Evolutionary conservation across 345 rosid genomes (phyloP).

Genomic region (Xanthoceras sorbifolium): DNA sequence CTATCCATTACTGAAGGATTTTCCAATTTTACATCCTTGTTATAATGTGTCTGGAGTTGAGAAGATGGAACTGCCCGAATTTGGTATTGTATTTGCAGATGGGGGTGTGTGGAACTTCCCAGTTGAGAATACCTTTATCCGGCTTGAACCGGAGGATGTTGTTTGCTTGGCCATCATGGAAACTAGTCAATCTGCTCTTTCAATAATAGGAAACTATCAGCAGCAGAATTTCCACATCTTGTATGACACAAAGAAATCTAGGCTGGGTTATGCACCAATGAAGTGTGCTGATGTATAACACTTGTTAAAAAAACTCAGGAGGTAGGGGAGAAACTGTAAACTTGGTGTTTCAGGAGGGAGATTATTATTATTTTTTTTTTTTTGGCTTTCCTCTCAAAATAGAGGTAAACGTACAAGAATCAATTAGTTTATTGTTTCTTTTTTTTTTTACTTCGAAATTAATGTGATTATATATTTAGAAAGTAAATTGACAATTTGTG

Average conservation of each 20-base stretch:
- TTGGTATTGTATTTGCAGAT: constrained; percentile 63
- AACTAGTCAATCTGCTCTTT: constrained; percentile 71
- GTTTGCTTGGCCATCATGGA: constrained; percentile 86
- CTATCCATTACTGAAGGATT: constrained; percentile 53
- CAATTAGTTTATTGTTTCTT: constrained; percentile 26
- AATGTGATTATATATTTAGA: constrained; percentile 19
- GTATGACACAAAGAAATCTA: constrained; percentile 72
- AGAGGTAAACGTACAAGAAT: constrained; percentile 23
- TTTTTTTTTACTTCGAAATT: constrained; percentile 11
- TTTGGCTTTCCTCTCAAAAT: constrained; percentile 11
- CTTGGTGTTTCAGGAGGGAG: constrained; percentile 12
- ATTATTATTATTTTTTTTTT: constrained; percentile 7
- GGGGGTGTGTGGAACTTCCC: constrained; percentile 95
- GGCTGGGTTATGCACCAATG: constrained; percentile 79
- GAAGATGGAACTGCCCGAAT: constrained; percentile 66
- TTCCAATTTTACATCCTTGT: constrained; percentile 71
- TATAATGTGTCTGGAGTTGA: constrained; percentile 78
- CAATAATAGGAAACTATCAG: constrained; percentile 89
- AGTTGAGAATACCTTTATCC: constrained; percentile 71
- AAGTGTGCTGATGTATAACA: constrained; percentile 63
- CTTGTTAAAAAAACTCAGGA: constrained; percentile 1
- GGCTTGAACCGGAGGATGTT: constrained; percentile 54
- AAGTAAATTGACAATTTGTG: background rate
- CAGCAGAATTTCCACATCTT: constrained; percentile 84
- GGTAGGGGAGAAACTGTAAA: constrained; percentile 30